Evolutionary conservation across 805 yeast species (phyloP).

Genomic region (Kregervanrija pseudodelftensis): DNA sequence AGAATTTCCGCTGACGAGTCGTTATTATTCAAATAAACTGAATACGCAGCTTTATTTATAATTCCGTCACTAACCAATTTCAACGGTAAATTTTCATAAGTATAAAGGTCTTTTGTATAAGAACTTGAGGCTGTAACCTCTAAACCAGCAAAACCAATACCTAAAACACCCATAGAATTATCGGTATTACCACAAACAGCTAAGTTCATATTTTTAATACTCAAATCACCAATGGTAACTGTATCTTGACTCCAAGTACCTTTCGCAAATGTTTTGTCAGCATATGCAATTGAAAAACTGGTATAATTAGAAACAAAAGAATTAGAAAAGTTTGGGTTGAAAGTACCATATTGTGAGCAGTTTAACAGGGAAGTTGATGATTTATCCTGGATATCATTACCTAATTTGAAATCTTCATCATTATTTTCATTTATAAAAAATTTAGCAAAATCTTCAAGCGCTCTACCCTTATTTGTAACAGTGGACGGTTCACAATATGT

Average conservation of each 20-base stretch:
- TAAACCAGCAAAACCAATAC: slow-evolving; percentile 62
- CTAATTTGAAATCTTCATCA: slow-evolving; percentile 2
- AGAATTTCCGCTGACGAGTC: slow-evolving; percentile 46
- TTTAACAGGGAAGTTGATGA: slow-evolving; percentile 17
- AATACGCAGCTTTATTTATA: slow-evolving; percentile 49
- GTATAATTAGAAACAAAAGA: slow-evolving; percentile 35
- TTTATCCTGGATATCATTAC: too few species aligned
- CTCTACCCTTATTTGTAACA: slow-evolving; percentile 4
- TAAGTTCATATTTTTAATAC: slow-evolving; percentile 48
- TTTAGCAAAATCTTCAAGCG: background rate
- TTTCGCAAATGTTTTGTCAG: slow-evolving; percentile 39
- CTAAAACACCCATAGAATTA: slow-evolving; percentile 64
- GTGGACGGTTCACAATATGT: slow-evolving; percentile 32
- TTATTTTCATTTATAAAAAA: too few species aligned
- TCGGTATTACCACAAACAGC: slow-evolving; percentile 68
- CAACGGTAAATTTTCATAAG: slow-evolving; percentile 62
- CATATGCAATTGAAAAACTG: slow-evolving; percentile 38
- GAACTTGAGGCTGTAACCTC: slow-evolving; percentile 45
- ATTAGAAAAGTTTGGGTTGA: slow-evolving; percentile 33
- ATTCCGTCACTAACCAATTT: slow-evolving; percentile 51
- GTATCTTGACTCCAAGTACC: slow-evolving; percentile 61
- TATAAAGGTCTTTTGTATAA: slow-evolving; percentile 21
- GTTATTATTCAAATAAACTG: slow-evolving; percentile 48
- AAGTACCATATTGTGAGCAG: slow-evolving; percentile 43
- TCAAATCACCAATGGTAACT: slow-evolving; percentile 42